Conservation (phyloP, 1,139 yeast species). For the Taphrina flavorubra region DNA sequence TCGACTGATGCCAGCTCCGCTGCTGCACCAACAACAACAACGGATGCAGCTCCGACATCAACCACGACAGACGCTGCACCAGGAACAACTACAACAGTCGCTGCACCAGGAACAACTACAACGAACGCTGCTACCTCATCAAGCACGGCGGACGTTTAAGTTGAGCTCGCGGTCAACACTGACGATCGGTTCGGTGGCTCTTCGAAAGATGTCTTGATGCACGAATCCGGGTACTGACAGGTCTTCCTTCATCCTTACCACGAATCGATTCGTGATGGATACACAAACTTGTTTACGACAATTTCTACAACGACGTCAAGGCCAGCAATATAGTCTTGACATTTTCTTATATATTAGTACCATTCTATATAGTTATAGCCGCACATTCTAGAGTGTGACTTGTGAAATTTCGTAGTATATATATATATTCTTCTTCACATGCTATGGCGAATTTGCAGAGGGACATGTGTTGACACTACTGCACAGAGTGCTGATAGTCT, state of each 20-base stretch:
- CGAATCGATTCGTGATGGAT: too few relatives aligned
- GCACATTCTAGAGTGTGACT: conserved; percentile 4
- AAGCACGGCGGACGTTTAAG: neutral
- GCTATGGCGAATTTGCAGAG: too few relatives aligned
- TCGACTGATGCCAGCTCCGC: neutral
- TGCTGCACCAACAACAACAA: neutral
- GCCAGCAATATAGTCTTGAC: too few relatives aligned
- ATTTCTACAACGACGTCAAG: too few relatives aligned
- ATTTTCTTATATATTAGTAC: neutral
- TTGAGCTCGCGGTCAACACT: too few relatives aligned
- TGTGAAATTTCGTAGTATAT: neutral
- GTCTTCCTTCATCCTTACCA: too few relatives aligned
- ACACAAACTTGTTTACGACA: neutral
- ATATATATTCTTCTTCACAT: too few relatives aligned
- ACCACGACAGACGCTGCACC: neutral
- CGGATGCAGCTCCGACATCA: neutral
- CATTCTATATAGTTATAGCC: neutral
- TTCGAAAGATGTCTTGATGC: too few relatives aligned
- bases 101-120: neutral
- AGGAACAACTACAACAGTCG: neutral
- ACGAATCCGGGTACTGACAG: too few relatives aligned
- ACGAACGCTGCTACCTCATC: neutral
- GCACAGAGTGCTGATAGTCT: too few relatives aligned
- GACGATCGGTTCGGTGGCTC: too few relatives aligned
- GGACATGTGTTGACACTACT: too few relatives aligned